Percentiles rank a stretch among this genome's conserved stretches.
Conservation (phyloP, 495 filamentous ascomycete genomes). For the Darksidea phi region DNA sequence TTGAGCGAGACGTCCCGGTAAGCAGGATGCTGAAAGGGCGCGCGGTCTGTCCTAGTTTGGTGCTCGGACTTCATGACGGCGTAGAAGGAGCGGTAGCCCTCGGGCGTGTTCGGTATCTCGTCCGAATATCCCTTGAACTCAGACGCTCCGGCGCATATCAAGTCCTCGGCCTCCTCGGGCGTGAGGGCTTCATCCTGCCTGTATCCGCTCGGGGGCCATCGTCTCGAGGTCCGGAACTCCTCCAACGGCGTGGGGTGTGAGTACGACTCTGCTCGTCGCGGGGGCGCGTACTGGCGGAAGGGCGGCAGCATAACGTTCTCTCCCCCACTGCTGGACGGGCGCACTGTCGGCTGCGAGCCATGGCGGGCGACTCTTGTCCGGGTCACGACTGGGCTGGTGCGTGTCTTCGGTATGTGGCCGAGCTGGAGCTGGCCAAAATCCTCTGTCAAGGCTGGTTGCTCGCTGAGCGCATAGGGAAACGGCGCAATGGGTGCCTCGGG, state of each 20-base stretch:
- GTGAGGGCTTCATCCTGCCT: conserved; percentile 27
- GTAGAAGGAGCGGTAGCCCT: conserved; percentile 37
- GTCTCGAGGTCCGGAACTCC: conserved; percentile 30
- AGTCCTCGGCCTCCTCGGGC: conserved; percentile 37
- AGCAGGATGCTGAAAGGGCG: conserved; percentile 28
- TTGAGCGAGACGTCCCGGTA: conserved; percentile 42
- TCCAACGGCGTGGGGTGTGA: conserved; percentile 32
- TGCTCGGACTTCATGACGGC: conserved; percentile 40
- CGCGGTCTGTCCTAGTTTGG: conserved; percentile 35
- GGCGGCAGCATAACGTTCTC: conserved; percentile 21
- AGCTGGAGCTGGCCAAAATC: conserved; percentile 1
- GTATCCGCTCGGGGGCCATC: conserved; percentile 41
- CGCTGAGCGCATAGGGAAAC: conserved; percentile 1
- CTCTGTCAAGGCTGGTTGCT: background rate
- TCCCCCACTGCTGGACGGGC: conserved; percentile 31
- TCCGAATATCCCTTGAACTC: conserved; percentile 43
- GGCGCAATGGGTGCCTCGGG: conserved; percentile 11
- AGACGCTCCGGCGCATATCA: conserved; percentile 41
- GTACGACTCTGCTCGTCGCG: conserved; percentile 32
- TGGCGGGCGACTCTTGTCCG: conserved; percentile 30
- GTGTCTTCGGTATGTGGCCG: conserved; percentile 13
- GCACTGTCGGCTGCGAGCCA: conserved; percentile 20
- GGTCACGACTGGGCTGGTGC: conserved; percentile 32
- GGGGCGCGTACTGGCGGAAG: conserved; percentile 18
- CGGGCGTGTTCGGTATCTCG: conserved; percentile 35